These are phyloP conservation scores for Phalaenopsis hybrid DNA, from an alignment of 116 monocot species.

Conservation along the genomic window DNA sequence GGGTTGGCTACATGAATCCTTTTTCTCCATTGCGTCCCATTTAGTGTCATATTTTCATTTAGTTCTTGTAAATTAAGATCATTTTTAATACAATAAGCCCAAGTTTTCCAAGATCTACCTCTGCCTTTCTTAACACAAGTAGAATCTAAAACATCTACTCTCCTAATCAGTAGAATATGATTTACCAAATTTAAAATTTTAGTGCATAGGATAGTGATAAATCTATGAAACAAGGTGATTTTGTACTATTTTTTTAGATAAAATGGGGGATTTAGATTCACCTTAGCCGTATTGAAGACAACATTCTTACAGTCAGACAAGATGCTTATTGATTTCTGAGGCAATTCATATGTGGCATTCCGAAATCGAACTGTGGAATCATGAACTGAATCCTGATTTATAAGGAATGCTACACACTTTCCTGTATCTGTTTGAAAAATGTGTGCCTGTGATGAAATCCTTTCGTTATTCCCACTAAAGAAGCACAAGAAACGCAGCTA, in stretches of 20 bases:
- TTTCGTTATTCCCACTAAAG: not conserved
- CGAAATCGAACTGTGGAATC: conserved; percentile 33
- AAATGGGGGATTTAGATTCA: not conserved
- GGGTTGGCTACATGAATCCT: no score
- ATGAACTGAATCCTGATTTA: conserved; percentile 34
- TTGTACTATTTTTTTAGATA: not conserved
- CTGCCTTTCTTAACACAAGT: no score
- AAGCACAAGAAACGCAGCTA: not conserved
- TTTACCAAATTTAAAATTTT: not conserved
- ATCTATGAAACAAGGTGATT: not conserved
- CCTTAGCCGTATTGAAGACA: conserved; percentile 70
- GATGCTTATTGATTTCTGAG: conserved; percentile 60
- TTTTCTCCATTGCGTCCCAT: no score
- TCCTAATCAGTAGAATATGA: not conserved
- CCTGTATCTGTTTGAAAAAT: conserved; percentile 47
- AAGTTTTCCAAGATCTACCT: no score
- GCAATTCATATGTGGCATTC: conserved; percentile 33
- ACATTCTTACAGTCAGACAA: conserved; percentile 53
- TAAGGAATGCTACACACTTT: conserved; percentile 65
- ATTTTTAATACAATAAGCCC: no score
- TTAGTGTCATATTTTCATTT: no score
- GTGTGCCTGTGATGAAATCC: conserved; percentile 39
- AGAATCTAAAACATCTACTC: not conserved
- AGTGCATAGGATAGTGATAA: not conserved
- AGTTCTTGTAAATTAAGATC: no score